Evolutionary conservation across 176 grass and related monocot species (phyloP).

Genomic region (Eremochloa ophiuroides): DNA sequence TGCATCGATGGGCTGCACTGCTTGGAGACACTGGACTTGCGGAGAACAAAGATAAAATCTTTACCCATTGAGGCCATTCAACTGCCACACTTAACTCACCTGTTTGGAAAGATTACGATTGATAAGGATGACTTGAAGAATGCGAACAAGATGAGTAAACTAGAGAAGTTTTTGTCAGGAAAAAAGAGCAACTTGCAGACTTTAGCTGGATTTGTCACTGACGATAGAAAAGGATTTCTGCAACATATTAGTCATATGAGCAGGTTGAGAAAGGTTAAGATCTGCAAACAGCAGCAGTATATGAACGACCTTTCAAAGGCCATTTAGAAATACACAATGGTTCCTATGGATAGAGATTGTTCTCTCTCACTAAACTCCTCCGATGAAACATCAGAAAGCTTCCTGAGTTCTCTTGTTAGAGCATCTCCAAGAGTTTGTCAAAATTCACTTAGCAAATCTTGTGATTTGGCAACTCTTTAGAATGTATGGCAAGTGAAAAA

Average conservation of each 20-base stretch:
- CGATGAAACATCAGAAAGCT: background rate
- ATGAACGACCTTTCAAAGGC: background rate
- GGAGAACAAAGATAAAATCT: slow-evolving; percentile 14
- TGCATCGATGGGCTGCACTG: slow-evolving; percentile 12
- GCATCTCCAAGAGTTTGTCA: too few species aligned
- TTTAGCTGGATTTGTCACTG: slow-evolving; percentile 24
- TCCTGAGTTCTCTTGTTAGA: slow-evolving; percentile 19
- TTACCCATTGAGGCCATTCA: background rate
- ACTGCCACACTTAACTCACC: slow-evolving; percentile 21
- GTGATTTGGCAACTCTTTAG: too few species aligned
- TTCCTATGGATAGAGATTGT: background rate
- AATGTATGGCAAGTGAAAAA: too few species aligned
- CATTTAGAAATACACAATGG: slow-evolving; percentile 29
- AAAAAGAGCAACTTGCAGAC: slow-evolving; percentile 29
- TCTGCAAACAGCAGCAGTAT: background rate
- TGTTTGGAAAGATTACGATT: slow-evolving; percentile 32
- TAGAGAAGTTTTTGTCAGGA: background rate
- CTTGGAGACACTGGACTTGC: slow-evolving; percentile 31
- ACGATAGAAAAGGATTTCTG: background rate
- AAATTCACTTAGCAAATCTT: too few species aligned
- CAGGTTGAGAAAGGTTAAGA: slow-evolving; percentile 17
- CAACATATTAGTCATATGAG: background rate
- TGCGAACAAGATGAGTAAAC: background rate
- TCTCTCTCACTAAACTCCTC: slow-evolving; percentile 31
- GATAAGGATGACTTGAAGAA: slow-evolving; percentile 9